Evolutionary conservation across 2,329 filamentous ascomycete species (phyloP).

Genomic region (Claviceps capensis): DNA sequence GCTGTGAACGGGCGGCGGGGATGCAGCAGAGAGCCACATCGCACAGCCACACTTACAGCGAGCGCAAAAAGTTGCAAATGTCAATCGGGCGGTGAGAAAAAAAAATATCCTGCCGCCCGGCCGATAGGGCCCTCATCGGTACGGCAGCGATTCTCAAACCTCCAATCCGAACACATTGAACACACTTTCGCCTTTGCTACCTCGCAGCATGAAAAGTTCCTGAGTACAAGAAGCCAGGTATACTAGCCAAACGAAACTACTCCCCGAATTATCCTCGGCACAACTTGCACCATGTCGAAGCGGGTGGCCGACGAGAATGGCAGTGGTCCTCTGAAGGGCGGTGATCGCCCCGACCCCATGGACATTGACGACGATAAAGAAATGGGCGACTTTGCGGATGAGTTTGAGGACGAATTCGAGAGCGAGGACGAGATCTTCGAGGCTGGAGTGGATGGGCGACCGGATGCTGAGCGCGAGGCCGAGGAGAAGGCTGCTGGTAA

Average conservation of each 20-base stretch:
- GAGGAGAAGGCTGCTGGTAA: slow-evolving; percentile 59
- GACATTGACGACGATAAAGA: slow-evolving; percentile 47
- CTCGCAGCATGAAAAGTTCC: no score
- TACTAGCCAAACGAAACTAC: no score
- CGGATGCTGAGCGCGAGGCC: slow-evolving; percentile 82
- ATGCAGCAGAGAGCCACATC: neutral
- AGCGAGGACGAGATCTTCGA: slow-evolving; percentile 83
- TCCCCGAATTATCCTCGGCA: neutral
- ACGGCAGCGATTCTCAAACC: neutral
- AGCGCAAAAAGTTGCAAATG: slow-evolving; percentile 1
- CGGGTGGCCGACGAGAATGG: slow-evolving; percentile 35
- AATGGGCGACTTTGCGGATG: slow-evolving; percentile 82
- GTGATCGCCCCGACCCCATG: slow-evolving; percentile 48
- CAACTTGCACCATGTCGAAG: slow-evolving; percentile 39
- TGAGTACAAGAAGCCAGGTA: no score
- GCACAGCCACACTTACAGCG: slow-evolving; percentile 1
- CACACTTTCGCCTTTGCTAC: neutral
- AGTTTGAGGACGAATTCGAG: slow-evolving; percentile 87
- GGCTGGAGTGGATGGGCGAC: slow-evolving; percentile 83
- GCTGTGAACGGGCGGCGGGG: no score
- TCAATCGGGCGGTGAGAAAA: slow-evolving; percentile 5
- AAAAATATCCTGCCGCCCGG: slow-evolving; percentile 1
- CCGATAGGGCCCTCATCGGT: slow-evolving; percentile 1
- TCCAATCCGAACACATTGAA: neutral
- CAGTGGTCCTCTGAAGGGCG: slow-evolving; percentile 42